These are phyloP conservation scores for Casuarina equisetifolia DNA, from an alignment of 306 rosid species.

Conservation along the genomic window DNA sequence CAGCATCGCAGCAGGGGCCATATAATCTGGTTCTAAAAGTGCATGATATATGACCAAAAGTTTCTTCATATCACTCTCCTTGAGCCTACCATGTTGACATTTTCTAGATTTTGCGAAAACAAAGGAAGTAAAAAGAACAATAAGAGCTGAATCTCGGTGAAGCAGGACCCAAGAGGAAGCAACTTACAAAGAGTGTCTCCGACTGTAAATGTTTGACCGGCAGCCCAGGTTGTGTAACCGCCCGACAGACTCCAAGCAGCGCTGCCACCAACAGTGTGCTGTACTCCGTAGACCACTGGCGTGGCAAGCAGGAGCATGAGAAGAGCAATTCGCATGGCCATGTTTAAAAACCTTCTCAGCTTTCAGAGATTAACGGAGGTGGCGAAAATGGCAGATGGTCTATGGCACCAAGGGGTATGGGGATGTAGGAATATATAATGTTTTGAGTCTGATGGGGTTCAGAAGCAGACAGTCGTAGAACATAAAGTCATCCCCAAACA, in stretches of 20 bases:
- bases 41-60: neutral
- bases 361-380: neutral
- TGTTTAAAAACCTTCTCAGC: conserved; percentile 17
- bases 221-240: conserved; percentile 43
- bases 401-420: neutral
- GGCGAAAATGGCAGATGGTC: neutral
- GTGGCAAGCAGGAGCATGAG: conserved; percentile 45
- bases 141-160: neutral
- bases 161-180: neutral
- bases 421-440: neutral
- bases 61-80: neutral
- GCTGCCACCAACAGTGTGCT: conserved; percentile 49
- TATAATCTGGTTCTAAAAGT: no score
- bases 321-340: conserved; percentile 48
- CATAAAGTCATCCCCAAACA: neutral
- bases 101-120: neutral
- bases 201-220: conserved; percentile 47
- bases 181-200: conserved; percentile 62
- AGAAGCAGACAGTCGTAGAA: neutral
- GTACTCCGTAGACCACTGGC: conserved; percentile 44
- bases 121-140: neutral
- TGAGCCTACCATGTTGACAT: neutral
- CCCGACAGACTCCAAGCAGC: conserved; percentile 26
- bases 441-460: neutral
- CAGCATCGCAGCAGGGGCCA: no score